Conservation (phyloP, 768 basidiomycete species). For the Lactifluus rugatus region DNA sequence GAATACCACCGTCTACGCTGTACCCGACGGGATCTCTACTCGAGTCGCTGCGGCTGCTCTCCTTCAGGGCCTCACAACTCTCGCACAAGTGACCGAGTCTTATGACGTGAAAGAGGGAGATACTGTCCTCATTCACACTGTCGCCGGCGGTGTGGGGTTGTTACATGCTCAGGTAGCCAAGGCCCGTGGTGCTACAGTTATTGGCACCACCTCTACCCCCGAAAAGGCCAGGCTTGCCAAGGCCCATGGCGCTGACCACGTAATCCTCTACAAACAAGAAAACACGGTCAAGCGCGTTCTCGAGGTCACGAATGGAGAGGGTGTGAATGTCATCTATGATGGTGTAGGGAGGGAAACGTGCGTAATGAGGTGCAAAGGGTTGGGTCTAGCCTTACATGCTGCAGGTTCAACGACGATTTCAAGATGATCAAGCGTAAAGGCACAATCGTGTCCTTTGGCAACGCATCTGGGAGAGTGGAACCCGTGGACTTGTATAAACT, state of each 20-base stretch:
- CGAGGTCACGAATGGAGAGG: slow-evolving; percentile 67
- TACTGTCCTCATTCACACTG: slow-evolving; percentile 75
- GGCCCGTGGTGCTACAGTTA: slow-evolving; percentile 73
- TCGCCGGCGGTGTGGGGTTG: slow-evolving; percentile 82
- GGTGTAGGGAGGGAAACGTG: slow-evolving; percentile 97
- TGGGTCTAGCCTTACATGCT: background rate
- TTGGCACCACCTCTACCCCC: slow-evolving; percentile 81
- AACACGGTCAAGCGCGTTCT: slow-evolving; percentile 64
- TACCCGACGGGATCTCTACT: slow-evolving; percentile 54
- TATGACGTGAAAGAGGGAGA: slow-evolving; percentile 77
- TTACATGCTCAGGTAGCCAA: slow-evolving; percentile 60
- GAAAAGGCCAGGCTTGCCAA: slow-evolving; percentile 80
- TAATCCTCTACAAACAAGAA: slow-evolving; percentile 71
- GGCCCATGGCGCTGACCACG: slow-evolving; percentile 73
- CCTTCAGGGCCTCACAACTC: slow-evolving; percentile 70
- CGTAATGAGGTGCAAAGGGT: slow-evolving; percentile 3
- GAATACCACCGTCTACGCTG: slow-evolving; percentile 42
- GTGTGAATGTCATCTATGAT: slow-evolving; percentile 83
- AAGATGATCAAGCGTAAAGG: slow-evolving; percentile 77
- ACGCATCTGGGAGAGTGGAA: slow-evolving; percentile 78
- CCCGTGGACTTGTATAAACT: slow-evolving; percentile 70
- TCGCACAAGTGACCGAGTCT: slow-evolving; percentile 73
- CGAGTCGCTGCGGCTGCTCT: slow-evolving; percentile 55
- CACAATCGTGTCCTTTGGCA: slow-evolving; percentile 83
- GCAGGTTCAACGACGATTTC: slow-evolving; percentile 73